These are phyloP conservation scores for Hypoxylon sp. DNA, from an alignment of 2,329 filamentous ascomycete genomes.

Conservation along the genomic window DNA sequence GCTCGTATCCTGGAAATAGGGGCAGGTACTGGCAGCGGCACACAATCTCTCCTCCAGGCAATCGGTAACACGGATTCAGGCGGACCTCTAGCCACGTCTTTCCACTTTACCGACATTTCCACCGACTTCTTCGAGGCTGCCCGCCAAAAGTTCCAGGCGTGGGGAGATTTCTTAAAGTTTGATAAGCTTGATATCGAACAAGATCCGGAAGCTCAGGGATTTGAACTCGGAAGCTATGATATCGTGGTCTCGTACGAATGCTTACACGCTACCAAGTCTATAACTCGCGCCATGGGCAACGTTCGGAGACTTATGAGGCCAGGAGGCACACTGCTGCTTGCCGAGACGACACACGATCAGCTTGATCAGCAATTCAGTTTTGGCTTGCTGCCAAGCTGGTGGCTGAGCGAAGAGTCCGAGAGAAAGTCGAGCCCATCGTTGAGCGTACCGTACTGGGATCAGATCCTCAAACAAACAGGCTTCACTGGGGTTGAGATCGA, in stretches of 20 bases:
- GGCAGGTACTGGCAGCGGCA: slow-evolving; percentile 12
- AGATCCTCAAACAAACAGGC: neutral
- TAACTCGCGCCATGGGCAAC: slow-evolving; percentile 1
- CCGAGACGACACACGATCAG: slow-evolving; percentile 8
- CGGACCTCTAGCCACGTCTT: slow-evolving; percentile 12
- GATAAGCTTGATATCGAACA: slow-evolving; percentile 14
- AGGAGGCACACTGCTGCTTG: slow-evolving; percentile 12
- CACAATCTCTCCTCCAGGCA: slow-evolving; percentile 1
- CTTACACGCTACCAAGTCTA: slow-evolving; percentile 3
- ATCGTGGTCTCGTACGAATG: slow-evolving; percentile 8
- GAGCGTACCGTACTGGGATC: slow-evolving; percentile 11
- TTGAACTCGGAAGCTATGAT: slow-evolving; percentile 12
- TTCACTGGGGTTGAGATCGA: slow-evolving; percentile 8
- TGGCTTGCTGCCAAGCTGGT: slow-evolving; percentile 23
- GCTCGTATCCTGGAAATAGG: slow-evolving; percentile 21
- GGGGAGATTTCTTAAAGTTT: slow-evolving; percentile 15
- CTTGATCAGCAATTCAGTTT: slow-evolving; percentile 12
- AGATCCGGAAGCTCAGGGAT: slow-evolving; percentile 8
- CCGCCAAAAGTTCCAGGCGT: slow-evolving; percentile 1
- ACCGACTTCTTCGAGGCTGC: slow-evolving; percentile 6
- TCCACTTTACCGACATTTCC: slow-evolving; percentile 18
- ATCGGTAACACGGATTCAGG: slow-evolving; percentile 3
- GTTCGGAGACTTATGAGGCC: slow-evolving; percentile 17
- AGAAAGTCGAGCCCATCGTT: neutral
- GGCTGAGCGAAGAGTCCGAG: slow-evolving; percentile 14